These are phyloP conservation scores for Ophidiomyces ophidiicola DNA, from an alignment of 2,329 filamentous ascomycete species.

Conservation along the genomic window DNA sequence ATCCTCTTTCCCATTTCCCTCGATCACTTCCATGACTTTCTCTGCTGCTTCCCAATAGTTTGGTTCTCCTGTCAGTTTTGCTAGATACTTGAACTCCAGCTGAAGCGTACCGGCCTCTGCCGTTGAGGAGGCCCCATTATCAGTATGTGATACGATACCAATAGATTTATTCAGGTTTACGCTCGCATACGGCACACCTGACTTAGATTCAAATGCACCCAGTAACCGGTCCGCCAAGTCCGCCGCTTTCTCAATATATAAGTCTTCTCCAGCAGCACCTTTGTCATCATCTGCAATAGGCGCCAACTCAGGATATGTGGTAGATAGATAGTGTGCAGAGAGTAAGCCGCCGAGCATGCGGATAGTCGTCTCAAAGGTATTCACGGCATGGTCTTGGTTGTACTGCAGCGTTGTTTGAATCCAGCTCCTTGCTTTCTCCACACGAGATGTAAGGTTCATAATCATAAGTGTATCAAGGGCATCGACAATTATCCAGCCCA, in stretches of 20 bases:
- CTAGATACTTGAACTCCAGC: constrained; percentile 92
- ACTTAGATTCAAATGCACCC: constrained; percentile 73
- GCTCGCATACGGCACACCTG: constrained; percentile 80
- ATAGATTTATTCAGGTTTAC: constrained; percentile 69
- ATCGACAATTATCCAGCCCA: constrained; percentile 98
- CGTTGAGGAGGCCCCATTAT: constrained; percentile 80
- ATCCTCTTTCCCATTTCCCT: constrained; percentile 64
- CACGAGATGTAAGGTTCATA: constrained; percentile 85
- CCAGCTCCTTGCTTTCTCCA: constrained; percentile 81
- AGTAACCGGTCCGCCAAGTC: constrained; percentile 81
- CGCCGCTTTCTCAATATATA: constrained; percentile 91
- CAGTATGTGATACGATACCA: constrained; percentile 69
- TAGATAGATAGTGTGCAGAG: constrained; percentile 90
- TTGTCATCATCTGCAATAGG: constrained; percentile 59
- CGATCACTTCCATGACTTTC: constrained; percentile 80
- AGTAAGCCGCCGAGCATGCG: constrained; percentile 90
- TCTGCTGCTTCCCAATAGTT: constrained; percentile 88
- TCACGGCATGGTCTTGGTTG: constrained; percentile 88
- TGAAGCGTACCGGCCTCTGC: constrained; percentile 87
- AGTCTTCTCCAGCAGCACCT: constrained; percentile 65
- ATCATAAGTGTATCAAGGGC: constrained; percentile 92
- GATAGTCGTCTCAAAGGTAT: constrained; percentile 95
- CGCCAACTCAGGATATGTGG: constrained; percentile 64
- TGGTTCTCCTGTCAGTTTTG: constrained; percentile 84
- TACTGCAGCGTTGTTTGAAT: constrained; percentile 68